A percentile compares a stretch with the other conserved stretches of the same genome.
phyloP scores from a whole-genome alignment of 768 basidiomycete genomes.

The Leucosporidium creatinivorum region DNA sequence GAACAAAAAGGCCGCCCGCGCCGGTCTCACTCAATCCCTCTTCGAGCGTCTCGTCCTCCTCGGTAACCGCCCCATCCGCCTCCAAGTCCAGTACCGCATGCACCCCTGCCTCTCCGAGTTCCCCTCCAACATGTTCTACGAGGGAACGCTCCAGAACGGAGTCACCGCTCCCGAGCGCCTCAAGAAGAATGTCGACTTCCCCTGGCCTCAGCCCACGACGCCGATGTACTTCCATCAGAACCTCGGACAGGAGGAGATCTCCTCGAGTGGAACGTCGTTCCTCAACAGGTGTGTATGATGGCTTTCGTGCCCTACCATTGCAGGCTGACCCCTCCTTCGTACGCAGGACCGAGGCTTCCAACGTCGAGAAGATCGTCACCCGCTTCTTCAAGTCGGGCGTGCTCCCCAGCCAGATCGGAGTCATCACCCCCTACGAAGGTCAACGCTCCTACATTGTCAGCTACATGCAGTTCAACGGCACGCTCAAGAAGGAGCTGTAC shows the following conservation, averaged over 20 bases:
- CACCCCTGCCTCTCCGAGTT: slow-evolving; percentile 98
- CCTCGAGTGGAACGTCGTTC: slow-evolving; percentile 96
- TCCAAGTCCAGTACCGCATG: slow-evolving; percentile 99
- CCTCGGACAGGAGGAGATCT: slow-evolving; percentile 96
- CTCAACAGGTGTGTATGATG: slow-evolving; percentile 64
- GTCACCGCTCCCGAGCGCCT: slow-evolving; percentile 96
- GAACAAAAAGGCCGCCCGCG: slow-evolving; percentile 99
- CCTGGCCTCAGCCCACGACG: slow-evolving; percentile 93
- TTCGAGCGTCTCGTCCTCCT: slow-evolving; percentile 95
- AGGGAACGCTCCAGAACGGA: slow-evolving; percentile 96
- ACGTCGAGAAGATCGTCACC: slow-evolving; percentile 99
- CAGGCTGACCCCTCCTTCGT: slow-evolving; percentile 6
- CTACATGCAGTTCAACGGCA: slow-evolving; percentile 99
- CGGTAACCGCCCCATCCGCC: slow-evolving; percentile 89
- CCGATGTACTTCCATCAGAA: slow-evolving; percentile 99
- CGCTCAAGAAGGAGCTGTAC: slow-evolving; percentile 96
- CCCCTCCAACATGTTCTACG: slow-evolving; percentile 99
- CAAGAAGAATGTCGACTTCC: slow-evolving; percentile 97
- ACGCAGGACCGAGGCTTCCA: slow-evolving; percentile 86
- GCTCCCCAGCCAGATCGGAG: slow-evolving; percentile 87
- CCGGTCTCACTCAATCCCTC: slow-evolving; percentile 92
- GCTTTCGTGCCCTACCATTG: background rate
- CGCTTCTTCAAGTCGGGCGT: slow-evolving; percentile 99
- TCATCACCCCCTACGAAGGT: slow-evolving; percentile 98
- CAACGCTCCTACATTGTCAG: slow-evolving; percentile 97